Conservation (phyloP, 345 rosid genomes). For the Cardamine chenopodiifolia region DNA sequence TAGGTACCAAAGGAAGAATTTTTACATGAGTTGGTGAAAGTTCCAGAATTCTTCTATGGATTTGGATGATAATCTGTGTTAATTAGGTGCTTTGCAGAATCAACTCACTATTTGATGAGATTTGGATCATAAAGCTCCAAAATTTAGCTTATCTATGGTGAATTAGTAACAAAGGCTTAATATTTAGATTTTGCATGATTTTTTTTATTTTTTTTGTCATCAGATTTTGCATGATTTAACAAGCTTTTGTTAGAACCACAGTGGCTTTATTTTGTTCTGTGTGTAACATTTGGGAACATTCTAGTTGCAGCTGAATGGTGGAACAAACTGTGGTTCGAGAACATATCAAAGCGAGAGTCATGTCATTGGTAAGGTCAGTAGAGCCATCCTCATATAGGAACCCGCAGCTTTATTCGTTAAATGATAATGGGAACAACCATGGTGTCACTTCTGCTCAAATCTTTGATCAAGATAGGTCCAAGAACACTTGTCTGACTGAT, state of each 20-base stretch:
- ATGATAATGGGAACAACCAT: conserved; percentile 49
- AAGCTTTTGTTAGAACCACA: conserved; percentile 8
- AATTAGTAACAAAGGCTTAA: conserved; percentile 9
- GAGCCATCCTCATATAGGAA: conserved; percentile 64
- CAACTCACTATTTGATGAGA: not conserved
- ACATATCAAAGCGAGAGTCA: conserved; percentile 41
- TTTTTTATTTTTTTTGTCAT: no score
- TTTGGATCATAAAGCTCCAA: conserved; percentile 14
- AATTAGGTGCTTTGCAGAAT: not conserved
- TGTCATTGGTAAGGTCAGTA: conserved; percentile 71
- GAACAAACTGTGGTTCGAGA: conserved; percentile 35
- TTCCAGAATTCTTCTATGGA: not conserved
- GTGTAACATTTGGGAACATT: not conserved
- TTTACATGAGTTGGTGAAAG: not conserved
- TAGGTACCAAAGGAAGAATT: conserved; percentile 1
- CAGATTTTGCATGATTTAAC: not conserved
- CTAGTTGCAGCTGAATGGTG: conserved; percentile 29
- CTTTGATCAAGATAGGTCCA: conserved; percentile 58
- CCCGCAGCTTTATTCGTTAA: conserved; percentile 57
- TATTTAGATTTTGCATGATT: conserved; percentile 3
- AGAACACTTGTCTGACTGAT: conserved; percentile 55
- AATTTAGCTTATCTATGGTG: not conserved
- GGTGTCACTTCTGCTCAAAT: conserved; percentile 52
- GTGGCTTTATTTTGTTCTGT: conserved; percentile 18
- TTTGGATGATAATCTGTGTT: conserved; percentile 14